Percentiles rank a stretch among this genome's conserved stretches.
Conservation (phyloP, 2,329 filamentous ascomycete genomes). For the Rutstroemia sp. region DNA sequence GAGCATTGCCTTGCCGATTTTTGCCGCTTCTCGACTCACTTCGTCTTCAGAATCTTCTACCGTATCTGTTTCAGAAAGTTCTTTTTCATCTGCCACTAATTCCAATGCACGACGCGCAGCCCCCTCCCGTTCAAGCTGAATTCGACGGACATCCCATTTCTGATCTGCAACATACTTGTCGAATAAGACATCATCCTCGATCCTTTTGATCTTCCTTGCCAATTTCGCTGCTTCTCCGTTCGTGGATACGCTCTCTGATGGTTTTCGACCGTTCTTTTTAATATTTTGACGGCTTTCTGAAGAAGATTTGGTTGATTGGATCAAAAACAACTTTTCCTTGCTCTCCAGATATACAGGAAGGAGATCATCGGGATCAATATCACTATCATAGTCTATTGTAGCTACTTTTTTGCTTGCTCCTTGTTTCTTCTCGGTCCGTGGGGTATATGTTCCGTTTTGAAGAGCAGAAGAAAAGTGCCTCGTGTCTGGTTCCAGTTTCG, state of each 20-base stretch:
- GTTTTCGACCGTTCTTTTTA: slow-evolving; percentile 10
- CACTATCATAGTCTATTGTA: slow-evolving; percentile 51
- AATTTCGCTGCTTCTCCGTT: slow-evolving; percentile 51
- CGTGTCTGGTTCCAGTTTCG: slow-evolving; percentile 25
- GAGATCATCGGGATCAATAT: slow-evolving; percentile 68
- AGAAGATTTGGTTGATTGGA: slow-evolving; percentile 45
- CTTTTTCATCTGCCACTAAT: slow-evolving; percentile 16
- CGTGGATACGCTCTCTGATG: slow-evolving; percentile 10
- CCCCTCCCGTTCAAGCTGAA: slow-evolving; percentile 55
- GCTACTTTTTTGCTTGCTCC: slow-evolving; percentile 14
- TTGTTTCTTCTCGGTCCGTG: slow-evolving; percentile 16
- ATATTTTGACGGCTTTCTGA: slow-evolving; percentile 25
- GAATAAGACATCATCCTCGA: slow-evolving; percentile 73
- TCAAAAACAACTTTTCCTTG: slow-evolving; percentile 58
- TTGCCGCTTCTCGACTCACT: slow-evolving; percentile 48
- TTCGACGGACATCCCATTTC: slow-evolving; percentile 54
- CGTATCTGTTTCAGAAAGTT: slow-evolving; percentile 21
- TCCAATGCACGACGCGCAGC: slow-evolving; percentile 37
- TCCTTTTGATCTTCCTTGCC: slow-evolving; percentile 64
- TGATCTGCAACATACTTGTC: slow-evolving; percentile 58
- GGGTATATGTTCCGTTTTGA: slow-evolving; percentile 6
- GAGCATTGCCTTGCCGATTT: slow-evolving; percentile 51
- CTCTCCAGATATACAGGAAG: slow-evolving; percentile 70
- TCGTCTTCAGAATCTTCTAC: slow-evolving; percentile 37
- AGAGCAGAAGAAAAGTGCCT: slow-evolving; percentile 20